phyloP scores from a whole-genome alignment of 352 stramenopile genomes.

The Phytopythium cucurbitacearum region DNA sequence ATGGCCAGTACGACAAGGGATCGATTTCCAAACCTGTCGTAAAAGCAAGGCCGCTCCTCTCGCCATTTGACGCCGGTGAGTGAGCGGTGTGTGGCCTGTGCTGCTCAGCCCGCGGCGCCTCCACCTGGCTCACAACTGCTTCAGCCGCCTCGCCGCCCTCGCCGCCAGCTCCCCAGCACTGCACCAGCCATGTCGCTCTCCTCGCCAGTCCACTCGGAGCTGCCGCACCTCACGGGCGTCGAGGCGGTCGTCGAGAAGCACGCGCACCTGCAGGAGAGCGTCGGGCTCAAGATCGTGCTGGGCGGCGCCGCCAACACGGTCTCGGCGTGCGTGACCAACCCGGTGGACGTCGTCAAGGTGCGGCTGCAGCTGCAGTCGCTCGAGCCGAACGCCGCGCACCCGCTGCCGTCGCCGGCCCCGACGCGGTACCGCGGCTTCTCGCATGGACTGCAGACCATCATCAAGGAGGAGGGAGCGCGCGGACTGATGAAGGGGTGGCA shows the following conservation, averaged over 20 bases:
- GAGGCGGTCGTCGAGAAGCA: constrained; percentile 26
- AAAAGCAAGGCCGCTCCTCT: too few species aligned
- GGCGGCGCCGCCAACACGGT: constrained; percentile 61
- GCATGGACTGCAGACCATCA: constrained; percentile 40
- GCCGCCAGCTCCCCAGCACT: too few species aligned
- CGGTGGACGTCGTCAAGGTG: constrained; percentile 67
- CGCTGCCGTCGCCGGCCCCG: constrained; percentile 21
- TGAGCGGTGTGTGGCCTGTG: too few species aligned
- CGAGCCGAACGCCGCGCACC: constrained; percentile 18
- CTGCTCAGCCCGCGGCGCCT: too few species aligned
- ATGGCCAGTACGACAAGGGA: too few species aligned
- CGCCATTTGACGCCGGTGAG: too few species aligned
- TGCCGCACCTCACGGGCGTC: constrained; percentile 17
- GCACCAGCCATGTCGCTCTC: constrained; percentile 3
- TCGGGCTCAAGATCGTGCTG: constrained; percentile 57
- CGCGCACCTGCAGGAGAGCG: constrained; percentile 43
- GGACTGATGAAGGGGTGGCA: constrained; percentile 54
- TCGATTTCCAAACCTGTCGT: too few species aligned
- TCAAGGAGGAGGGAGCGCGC: constrained; percentile 42
- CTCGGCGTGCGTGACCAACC: constrained; percentile 45
- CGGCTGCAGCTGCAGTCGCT: constrained; percentile 58
- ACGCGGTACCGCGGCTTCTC: constrained; percentile 51
- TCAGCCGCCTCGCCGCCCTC: too few species aligned
- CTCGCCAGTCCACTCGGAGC: constrained; percentile 9
- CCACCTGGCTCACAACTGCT: too few species aligned